Evolutionary conservation across 2,329 filamentous ascomycete species (phyloP).

Genomic region (Endothia cerciana): DNA sequence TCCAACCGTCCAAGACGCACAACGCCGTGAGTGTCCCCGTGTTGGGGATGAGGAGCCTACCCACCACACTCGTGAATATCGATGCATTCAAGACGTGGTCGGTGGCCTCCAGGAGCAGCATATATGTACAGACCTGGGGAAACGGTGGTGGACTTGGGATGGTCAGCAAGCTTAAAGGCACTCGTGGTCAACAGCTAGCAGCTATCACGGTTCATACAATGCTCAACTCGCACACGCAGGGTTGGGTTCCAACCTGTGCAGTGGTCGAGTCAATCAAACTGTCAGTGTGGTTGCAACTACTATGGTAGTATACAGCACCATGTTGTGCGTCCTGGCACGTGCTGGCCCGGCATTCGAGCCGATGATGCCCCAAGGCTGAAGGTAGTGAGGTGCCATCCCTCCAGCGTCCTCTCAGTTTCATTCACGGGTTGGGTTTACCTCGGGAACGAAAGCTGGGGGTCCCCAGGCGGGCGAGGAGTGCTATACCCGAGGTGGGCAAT

Average conservation of each 20-base stretch:
- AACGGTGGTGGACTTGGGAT: too few relatives aligned
- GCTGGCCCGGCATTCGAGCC: background rate
- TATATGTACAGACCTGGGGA: too few relatives aligned
- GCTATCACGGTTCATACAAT: background rate
- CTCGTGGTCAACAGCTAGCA: too few relatives aligned
- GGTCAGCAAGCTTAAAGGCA: too few relatives aligned
- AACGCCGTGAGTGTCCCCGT: too few relatives aligned
- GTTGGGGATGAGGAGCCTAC: too few relatives aligned
- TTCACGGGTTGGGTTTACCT: background rate
- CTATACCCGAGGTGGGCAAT: background rate
- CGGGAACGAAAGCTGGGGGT: background rate
- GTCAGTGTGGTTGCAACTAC: background rate
- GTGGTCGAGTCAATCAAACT: background rate
- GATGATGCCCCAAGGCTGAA: background rate
- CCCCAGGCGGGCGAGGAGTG: background rate
- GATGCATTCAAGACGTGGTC: too few relatives aligned
- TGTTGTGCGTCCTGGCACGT: background rate
- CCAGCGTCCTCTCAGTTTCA: background rate
- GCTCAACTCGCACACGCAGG: background rate
- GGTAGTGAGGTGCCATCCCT: too few relatives aligned
- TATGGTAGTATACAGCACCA: background rate
- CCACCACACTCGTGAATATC: too few relatives aligned
- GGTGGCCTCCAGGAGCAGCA: too few relatives aligned
- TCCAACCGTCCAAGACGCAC: too few relatives aligned
- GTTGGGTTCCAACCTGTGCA: background rate